Evolutionary conservation across 1,284 basidiomycete species (phyloP).

Genomic region (Naganishia liquefaciens): DNA sequence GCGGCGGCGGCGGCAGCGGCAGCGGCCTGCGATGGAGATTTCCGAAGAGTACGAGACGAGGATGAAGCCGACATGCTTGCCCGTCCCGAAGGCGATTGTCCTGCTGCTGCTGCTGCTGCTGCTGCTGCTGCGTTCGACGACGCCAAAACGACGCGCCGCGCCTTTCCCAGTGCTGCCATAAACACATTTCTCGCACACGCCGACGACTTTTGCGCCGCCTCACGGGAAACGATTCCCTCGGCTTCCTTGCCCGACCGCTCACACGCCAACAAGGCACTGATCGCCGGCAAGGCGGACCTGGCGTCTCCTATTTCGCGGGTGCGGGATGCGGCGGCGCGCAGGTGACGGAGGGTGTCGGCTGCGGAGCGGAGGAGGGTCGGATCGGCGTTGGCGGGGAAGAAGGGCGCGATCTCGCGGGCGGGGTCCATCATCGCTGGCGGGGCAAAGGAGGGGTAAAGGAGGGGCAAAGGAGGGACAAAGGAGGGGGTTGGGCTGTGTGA

Average conservation of each 20-base stretch:
- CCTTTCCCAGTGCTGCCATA: slow-evolving; percentile 1
- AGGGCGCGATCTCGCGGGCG: slow-evolving; percentile 42
- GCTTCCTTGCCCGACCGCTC: slow-evolving; percentile 44
- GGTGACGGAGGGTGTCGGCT: slow-evolving; percentile 43
- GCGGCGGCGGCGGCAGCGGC: too few species aligned
- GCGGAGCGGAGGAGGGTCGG: slow-evolving; percentile 46
- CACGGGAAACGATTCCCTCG: not conserved
- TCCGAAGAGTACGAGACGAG: not conserved
- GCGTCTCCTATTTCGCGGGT: slow-evolving; percentile 41
- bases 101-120: too few species aligned
- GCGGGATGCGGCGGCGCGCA: slow-evolving; percentile 45
- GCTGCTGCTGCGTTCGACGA: not conserved
- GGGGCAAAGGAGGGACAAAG: not conserved
- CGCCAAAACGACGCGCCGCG: not conserved
- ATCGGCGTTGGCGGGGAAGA: slow-evolving; percentile 49
- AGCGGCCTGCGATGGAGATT: not conserved
- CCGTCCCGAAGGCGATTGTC: too few species aligned
- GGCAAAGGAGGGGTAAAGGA: not conserved
- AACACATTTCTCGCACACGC: slow-evolving; percentile 6
- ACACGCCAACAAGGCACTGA: slow-evolving; percentile 49
- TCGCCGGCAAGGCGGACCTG: slow-evolving; percentile 47
- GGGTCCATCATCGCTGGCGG: slow-evolving; percentile 5
- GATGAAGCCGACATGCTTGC: too few species aligned
- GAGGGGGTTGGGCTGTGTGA: too few species aligned
- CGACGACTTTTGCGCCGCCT: slow-evolving; percentile 11